phyloP scores from a whole-genome alignment of 192 early-diverging fungal species.

The Entomortierella lignicola region DNA sequence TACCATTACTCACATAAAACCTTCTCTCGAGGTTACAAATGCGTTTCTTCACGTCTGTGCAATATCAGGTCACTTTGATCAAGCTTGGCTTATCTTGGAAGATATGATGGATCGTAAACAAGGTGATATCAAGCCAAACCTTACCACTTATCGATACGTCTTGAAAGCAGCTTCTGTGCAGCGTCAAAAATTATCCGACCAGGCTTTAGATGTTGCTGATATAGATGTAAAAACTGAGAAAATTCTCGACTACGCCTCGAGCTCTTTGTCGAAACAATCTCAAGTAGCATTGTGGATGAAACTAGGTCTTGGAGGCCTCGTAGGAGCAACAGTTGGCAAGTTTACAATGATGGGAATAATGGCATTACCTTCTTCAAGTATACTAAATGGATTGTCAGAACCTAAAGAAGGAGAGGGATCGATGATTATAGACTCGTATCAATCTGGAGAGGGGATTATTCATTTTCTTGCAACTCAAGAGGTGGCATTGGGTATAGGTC shows the following conservation, averaged over 20 bases:
- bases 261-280: constrained; percentile 20
- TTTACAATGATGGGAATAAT: constrained; percentile 40
- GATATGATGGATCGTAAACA: constrained; percentile 33
- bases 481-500: constrained; percentile 29
- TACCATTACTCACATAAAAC: not conserved
- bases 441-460: constrained; percentile 17
- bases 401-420: not conserved
- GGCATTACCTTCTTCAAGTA: constrained; percentile 17
- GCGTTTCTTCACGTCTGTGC: constrained; percentile 44
- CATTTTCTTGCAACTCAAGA: constrained; percentile 33
- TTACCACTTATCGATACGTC: constrained; percentile 31
- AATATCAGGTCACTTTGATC: constrained; percentile 32
- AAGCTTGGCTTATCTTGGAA: constrained; percentile 11
- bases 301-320: constrained; percentile 29
- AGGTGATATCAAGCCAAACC: constrained; percentile 42
- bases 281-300: constrained; percentile 33
- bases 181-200: not conserved
- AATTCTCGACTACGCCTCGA: constrained; percentile 14
- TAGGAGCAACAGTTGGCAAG: constrained; percentile 34
- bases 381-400: not conserved
- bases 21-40: constrained; percentile 28
- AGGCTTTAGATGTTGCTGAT: not conserved
- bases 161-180: constrained; percentile 14
- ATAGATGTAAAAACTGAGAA: constrained; percentile 5
- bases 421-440: not conserved